Base-by-base conservation (phyloP, 2,329 filamentous ascomycete genomes). In the Ophiocordyceps australis region DNA sequence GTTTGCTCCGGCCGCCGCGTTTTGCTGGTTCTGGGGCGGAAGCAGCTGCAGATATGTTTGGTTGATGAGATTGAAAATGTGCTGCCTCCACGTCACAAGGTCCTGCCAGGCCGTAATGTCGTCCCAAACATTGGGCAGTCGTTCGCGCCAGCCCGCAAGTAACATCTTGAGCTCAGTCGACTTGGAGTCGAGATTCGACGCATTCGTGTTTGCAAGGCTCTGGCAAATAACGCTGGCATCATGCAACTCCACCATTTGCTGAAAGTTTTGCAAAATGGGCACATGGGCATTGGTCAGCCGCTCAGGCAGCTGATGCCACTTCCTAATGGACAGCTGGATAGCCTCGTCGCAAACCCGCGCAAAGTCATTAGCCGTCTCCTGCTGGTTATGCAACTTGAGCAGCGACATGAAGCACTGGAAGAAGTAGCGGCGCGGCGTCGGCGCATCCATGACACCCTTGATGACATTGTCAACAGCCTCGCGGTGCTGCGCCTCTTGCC, bases 61-160 rank as follows among this genome's bases (percentile, higher is more conserved):
- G 47, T 99, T 98, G 54, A 99, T 95, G 14, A 98, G 66, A 30
- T 83, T 78, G 57, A 99, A 99, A 32, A 99, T 94, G 50, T 99
- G 89, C 47, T 98, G 91, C 38, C 89, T 74, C 89, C 89, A 99
- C 2, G 89, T 98, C n/a, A 99, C 89, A 21, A 99, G 60, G 45
- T 98, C 91, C 49, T 98, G 89, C 89, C 89, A 99, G 20, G 89
- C 82, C 35, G 91, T 93, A 49, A 99, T 98, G 47, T 99, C 89
- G 47, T 99, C 89, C 89, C 89, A 99, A 4, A 93, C 78, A 43
- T 99, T 99, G 2, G 89, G 89, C 27, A 98, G 57, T 25, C 89
- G 71, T 46, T 99, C 89, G 30, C 89, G 74, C 89, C 89, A 99
- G 7, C 86, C 89, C 28, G 82, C 82, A 5, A 98, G 65, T 4